These are phyloP conservation scores for Echria macrotheca DNA, from an alignment of 495 filamentous ascomycete species.

Conservation along the genomic window DNA sequence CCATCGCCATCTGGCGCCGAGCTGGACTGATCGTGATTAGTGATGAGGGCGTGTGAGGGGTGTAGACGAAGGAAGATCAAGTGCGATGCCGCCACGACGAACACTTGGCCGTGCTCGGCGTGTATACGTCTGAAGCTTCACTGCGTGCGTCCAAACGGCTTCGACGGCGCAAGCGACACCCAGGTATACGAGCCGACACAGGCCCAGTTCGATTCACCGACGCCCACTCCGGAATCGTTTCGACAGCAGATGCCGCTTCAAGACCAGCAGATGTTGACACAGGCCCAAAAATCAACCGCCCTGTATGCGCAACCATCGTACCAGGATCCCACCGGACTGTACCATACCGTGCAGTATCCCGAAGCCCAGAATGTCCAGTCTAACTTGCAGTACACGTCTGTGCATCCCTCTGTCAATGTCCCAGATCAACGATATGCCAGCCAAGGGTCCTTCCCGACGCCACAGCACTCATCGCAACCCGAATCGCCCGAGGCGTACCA, in stretches of 20 bases:
- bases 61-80: conserved; percentile 90
- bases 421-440: conserved; percentile 47
- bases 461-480: conserved; percentile 42
- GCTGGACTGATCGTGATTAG: conserved; percentile 42
- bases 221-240: conserved; percentile 51
- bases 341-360: conserved; percentile 41
- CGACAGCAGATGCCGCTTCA: conserved; percentile 45
- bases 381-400: conserved; percentile 44
- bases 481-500: conserved; percentile 49
- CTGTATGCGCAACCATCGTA: conserved; percentile 40
- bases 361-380: conserved; percentile 39
- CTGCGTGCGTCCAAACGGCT: conserved; percentile 86
- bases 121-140: conserved; percentile 89
- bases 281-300: conserved; percentile 28
- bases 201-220: conserved; percentile 36
- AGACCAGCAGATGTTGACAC: conserved; percentile 34
- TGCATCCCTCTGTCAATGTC: conserved; percentile 40
- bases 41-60: conserved; percentile 98
- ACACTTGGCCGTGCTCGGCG: conserved; percentile 95
- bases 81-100: conserved; percentile 96
- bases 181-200: conserved; percentile 43
- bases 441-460: conserved; percentile 46
- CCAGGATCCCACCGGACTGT: conserved; percentile 36
- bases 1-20: conserved; percentile 11
- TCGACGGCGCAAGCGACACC: conserved; percentile 62